Evolutionary conservation across 345 rosid species (phyloP).

Genomic region (Microcos paniculata): DNA sequence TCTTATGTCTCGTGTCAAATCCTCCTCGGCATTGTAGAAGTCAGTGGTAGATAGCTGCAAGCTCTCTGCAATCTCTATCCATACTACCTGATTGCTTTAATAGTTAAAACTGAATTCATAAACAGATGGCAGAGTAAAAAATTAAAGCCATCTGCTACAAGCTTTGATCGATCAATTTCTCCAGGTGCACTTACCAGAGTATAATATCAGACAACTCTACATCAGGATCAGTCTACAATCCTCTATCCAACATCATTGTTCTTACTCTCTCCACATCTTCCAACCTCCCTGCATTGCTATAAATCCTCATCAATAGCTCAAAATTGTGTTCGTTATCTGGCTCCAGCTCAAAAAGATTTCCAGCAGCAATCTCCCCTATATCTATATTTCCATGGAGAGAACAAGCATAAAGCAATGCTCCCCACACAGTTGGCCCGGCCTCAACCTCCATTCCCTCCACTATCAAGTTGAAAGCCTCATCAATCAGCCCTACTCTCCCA

Average conservation of each 20-base stretch:
- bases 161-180: neutral
- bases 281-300: slow-evolving; percentile 42
- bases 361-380: slow-evolving; percentile 67
- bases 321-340: slow-evolving; percentile 84
- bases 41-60: neutral
- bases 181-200: neutral
- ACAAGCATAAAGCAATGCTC: slow-evolving; percentile 79
- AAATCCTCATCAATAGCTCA: slow-evolving; percentile 66
- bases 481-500: slow-evolving; percentile 65
- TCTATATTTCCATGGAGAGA: slow-evolving; percentile 58
- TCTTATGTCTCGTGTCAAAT: too few relatives aligned
- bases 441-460: slow-evolving; percentile 56
- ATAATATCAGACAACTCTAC: neutral
- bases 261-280: slow-evolving; percentile 61
- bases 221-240: slow-evolving; percentile 21
- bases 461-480: slow-evolving; percentile 59
- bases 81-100: neutral
- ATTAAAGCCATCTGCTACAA: neutral
- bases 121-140: neutral
- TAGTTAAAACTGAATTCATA: neutral
- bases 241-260: slow-evolving; percentile 67
- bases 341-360: slow-evolving; percentile 70
- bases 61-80: neutral
- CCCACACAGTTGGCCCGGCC: slow-evolving; percentile 88
- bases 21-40: too few relatives aligned